Conservation (phyloP, 176 grass and related monocot genomes). For the Aegilops longissima region DNA sequence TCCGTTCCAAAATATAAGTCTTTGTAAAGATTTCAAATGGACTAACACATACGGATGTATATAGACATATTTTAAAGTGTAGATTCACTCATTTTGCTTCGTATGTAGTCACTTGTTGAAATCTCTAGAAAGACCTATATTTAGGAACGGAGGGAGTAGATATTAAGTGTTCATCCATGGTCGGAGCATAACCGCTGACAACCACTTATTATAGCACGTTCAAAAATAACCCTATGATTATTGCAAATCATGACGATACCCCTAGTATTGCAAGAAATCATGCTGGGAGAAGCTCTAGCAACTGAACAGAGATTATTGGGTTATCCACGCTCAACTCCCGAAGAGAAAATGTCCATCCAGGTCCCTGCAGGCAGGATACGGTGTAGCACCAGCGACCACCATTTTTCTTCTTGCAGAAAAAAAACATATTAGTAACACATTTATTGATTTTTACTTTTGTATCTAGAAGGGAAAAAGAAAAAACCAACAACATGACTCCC, state of each 20-base stretch:
- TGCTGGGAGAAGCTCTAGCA: constrained; percentile 26
- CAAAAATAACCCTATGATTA: constrained; percentile 6
- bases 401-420: constrained; percentile 29
- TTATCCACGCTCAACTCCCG: neutral
- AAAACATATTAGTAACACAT: constrained; percentile 19
- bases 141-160: neutral
- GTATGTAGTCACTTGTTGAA: too few species aligned
- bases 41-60: too few species aligned
- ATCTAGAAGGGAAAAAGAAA: neutral
- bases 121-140: too few species aligned
- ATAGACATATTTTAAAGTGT: too few species aligned
- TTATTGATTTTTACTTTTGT: constrained; percentile 27
- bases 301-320: constrained; percentile 19
- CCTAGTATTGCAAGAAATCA: constrained; percentile 31
- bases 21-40: too few species aligned
- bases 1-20: too few species aligned
- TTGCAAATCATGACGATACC: constrained; percentile 25
- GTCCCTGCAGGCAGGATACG: neutral
- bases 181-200: neutral
- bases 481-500: neutral
- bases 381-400: constrained; percentile 27
- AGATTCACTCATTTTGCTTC: too few species aligned
- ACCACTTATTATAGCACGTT: constrained; percentile 1
- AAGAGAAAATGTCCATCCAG: neutral
- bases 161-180: constrained; percentile 30